Percentiles rank a stretch among this genome's conserved stretches.
These are phyloP conservation scores for Colletotrichum abscissum DNA, from an alignment of 2,329 filamentous ascomycete genomes.

Conservation along the genomic window DNA sequence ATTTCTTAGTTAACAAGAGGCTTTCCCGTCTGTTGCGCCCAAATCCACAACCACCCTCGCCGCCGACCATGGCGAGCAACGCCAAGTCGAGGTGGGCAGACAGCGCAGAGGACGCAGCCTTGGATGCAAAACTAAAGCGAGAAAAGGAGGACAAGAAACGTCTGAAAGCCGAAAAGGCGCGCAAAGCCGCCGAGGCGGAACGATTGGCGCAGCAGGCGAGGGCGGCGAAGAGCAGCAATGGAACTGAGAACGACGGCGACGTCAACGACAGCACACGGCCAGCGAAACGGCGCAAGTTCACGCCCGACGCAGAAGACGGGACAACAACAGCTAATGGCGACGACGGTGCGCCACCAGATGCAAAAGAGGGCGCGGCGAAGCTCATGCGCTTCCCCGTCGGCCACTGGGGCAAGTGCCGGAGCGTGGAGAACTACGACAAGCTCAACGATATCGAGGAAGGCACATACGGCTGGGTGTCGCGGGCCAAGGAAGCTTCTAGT, in stretches of 20 bases:
- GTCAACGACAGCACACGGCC: conserved; percentile 56
- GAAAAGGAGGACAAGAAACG: conserved; percentile 93
- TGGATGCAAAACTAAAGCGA: conserved; percentile 77
- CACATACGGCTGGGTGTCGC: conserved; percentile 93
- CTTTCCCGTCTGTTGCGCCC: not conserved
- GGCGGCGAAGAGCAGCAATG: conserved; percentile 24
- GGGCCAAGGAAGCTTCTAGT: conserved; percentile 79
- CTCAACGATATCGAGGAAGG: conserved; percentile 98
- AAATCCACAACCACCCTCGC: not conserved
- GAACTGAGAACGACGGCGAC: conserved; percentile 42
- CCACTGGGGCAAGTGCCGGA: conserved; percentile 76
- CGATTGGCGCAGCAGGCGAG: conserved; percentile 42
- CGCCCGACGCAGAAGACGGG: conserved; percentile 51
- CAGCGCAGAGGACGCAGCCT: conserved; percentile 81
- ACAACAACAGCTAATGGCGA: conserved; percentile 33
- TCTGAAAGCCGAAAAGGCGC: conserved; percentile 83
- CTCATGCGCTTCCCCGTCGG: conserved; percentile 79
- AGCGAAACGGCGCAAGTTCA: conserved; percentile 71
- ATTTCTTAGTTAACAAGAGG: not conserved
- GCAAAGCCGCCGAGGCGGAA: conserved; percentile 69
- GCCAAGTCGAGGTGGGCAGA: conserved; percentile 88
- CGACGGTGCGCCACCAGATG: conserved; percentile 29
- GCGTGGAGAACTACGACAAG: conserved; percentile 89
- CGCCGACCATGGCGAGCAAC: conserved; percentile 66
- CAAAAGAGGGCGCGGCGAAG: conserved; percentile 53